Evolutionary conservation across 1,284 basidiomycete species (phyloP).

Genomic region (Acaromyces ingoldii): DNA sequence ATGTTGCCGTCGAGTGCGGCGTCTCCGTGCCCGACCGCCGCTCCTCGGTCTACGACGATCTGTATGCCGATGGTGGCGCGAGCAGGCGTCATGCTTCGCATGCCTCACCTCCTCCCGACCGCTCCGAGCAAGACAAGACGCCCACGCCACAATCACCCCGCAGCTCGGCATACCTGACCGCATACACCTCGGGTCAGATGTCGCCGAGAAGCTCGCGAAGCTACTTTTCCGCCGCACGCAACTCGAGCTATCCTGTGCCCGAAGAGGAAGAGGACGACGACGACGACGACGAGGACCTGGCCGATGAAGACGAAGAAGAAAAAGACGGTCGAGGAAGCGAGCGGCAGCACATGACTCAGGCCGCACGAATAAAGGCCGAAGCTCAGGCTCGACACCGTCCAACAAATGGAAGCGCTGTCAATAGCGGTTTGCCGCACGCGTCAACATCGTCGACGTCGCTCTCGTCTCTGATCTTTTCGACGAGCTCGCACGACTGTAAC

Average conservation of each 20-base stretch:
- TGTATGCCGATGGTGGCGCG: constrained; percentile 17
- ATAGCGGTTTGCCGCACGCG: too few species aligned
- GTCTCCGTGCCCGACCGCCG: constrained; percentile 63
- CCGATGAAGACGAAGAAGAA: not conserved
- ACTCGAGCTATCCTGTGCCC: too few species aligned
- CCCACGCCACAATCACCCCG: constrained; percentile 31
- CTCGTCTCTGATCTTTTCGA: constrained; percentile 62
- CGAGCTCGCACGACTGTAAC: constrained; percentile 54
- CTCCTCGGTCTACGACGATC: constrained; percentile 36
- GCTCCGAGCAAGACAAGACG: constrained; percentile 32
- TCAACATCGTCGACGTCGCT: constrained; percentile 62
- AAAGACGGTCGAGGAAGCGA: not conserved
- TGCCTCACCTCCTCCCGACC: not conserved
- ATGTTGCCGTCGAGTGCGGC: constrained; percentile 72
- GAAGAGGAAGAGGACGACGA: not conserved
- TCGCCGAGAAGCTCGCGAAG: constrained; percentile 15
- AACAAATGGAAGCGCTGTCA: too few species aligned
- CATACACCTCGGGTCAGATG: constrained; percentile 10
- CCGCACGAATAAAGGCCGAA: not conserved
- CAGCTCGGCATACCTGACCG: constrained; percentile 10
- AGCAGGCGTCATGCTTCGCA: not conserved
- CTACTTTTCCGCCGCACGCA: too few species aligned
- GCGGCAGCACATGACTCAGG: not conserved
- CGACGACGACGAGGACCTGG: not conserved
- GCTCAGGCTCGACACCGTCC: not conserved